Evolutionary conservation across 768 basidiomycete genomes (phyloP).

Genomic region (Leccinum variicolor): DNA sequence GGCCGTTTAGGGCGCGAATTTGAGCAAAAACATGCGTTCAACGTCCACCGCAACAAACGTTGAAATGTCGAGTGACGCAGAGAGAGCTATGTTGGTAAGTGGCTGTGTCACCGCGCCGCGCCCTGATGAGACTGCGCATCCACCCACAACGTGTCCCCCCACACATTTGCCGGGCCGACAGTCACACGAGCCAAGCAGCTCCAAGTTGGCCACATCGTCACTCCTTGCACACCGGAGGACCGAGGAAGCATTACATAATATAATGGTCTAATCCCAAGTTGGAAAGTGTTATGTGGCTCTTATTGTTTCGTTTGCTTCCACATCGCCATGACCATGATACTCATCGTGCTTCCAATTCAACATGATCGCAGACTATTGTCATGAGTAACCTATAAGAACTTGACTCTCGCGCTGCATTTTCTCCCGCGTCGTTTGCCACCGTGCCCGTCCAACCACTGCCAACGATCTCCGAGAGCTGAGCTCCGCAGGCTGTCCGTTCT

Average conservation of each 20-base stretch:
- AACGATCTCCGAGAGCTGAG: slow-evolving; percentile 22
- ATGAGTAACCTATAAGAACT: slow-evolving; percentile 17
- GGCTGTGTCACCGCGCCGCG: slow-evolving; percentile 12
- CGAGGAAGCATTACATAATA: neutral
- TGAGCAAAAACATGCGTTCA: slow-evolving; percentile 8
- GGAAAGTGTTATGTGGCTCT: slow-evolving; percentile 20
- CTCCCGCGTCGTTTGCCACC: neutral
- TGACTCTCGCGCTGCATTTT: neutral
- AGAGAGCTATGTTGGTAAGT: neutral
- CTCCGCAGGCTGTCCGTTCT: slow-evolving; percentile 19
- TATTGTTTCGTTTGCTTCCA: slow-evolving; percentile 13
- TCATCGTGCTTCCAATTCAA: neutral
- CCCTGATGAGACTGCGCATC: neutral
- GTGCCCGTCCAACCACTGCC: neutral
- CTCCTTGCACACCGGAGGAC: no score
- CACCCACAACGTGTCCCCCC: neutral
- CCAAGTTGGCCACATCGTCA: no score
- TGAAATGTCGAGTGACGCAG: neutral
- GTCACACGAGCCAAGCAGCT: neutral
- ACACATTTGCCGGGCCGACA: neutral
- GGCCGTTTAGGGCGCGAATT: neutral
- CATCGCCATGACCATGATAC: neutral
- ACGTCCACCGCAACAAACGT: neutral
- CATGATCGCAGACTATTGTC: slow-evolving; percentile 13
- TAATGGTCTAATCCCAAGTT: slow-evolving; percentile 9